These are phyloP conservation scores for Adansonia madagascariensis DNA, from an alignment of 441 rosid genomes.

Conservation along the genomic window DNA sequence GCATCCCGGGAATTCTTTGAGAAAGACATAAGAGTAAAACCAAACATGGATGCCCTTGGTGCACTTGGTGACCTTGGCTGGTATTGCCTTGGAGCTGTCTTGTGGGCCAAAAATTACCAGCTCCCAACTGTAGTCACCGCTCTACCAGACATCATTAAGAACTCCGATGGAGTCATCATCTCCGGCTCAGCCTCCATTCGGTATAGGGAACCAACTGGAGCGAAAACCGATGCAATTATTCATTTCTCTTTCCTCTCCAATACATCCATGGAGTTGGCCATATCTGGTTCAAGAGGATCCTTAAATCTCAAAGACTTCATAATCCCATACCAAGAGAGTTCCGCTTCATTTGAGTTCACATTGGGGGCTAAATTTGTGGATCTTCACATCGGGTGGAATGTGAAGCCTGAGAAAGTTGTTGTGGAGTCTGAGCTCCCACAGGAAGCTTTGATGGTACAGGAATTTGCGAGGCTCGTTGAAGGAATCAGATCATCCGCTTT, in stretches of 20 bases:
- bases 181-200: constrained; percentile 54
- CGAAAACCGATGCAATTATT: constrained; percentile 32
- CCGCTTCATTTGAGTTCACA: constrained; percentile 50
- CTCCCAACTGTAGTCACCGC: constrained; percentile 52
- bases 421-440: constrained; percentile 51
- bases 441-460: constrained; percentile 61
- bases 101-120: constrained; percentile 61
- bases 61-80: constrained; percentile 69
- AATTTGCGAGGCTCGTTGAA: constrained; percentile 43
- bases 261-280: constrained; percentile 47
- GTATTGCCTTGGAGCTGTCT: constrained; percentile 60
- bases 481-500: constrained; percentile 36
- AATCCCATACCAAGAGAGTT: constrained; percentile 56
- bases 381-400: constrained; percentile 63
- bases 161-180: constrained; percentile 53
- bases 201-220: constrained; percentile 33
- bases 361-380: constrained; percentile 51
- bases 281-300: constrained; percentile 51
- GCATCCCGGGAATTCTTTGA: constrained; percentile 48
- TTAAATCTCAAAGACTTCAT: constrained; percentile 52
- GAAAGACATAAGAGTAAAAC: constrained; percentile 51
- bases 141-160: constrained; percentile 44
- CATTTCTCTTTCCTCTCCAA: constrained; percentile 60
- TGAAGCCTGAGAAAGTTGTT: constrained; percentile 44
- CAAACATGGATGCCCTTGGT: constrained; percentile 58